A percentile compares a stretch with the other conserved stretches of the same genome.
Conservation (phyloP, 139 green algal species). For the Coelastrella sp. region DNA sequence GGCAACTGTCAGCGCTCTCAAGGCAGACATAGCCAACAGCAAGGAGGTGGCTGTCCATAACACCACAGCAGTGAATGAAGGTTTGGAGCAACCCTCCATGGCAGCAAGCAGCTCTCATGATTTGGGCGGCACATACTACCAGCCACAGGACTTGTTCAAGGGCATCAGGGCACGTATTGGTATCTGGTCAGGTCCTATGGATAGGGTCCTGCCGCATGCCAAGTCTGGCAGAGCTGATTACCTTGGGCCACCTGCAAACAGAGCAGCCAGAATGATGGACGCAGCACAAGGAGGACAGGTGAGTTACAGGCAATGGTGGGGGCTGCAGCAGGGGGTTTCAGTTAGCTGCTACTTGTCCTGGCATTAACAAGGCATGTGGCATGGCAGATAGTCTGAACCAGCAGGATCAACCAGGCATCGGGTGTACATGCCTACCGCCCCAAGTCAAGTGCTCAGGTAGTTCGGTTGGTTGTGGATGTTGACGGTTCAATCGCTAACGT, state of each 20-base stretch:
- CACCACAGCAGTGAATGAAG: no score
- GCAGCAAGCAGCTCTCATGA: not conserved
- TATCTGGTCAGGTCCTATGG: slow-evolving; percentile 65
- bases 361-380: no score
- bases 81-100: no score
- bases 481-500: no score
- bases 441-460: no score
- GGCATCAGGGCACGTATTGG: slow-evolving; percentile 61
- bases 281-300: slow-evolving; percentile 69
- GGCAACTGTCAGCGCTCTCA: not conserved
- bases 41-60: not conserved
- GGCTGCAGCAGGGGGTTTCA: no score
- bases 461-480: no score
- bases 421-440: no score
- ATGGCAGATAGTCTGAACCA: no score
- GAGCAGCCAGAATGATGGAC: slow-evolving; percentile 68
- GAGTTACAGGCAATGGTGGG: not conserved
- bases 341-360: no score
- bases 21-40: not conserved
- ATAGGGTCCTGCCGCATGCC: slow-evolving; percentile 63
- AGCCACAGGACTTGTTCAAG: slow-evolving; percentile 42
- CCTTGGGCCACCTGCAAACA: slow-evolving; percentile 69
- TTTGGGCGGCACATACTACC: not conserved
- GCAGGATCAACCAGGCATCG: no score
- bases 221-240: slow-evolving; percentile 69